A percentile compares a stretch with the other conserved stretches of the same genome.
These are phyloP conservation scores for Eucalyptus grandis DNA, from an alignment of 345 rosid species.

Conservation along the genomic window DNA sequence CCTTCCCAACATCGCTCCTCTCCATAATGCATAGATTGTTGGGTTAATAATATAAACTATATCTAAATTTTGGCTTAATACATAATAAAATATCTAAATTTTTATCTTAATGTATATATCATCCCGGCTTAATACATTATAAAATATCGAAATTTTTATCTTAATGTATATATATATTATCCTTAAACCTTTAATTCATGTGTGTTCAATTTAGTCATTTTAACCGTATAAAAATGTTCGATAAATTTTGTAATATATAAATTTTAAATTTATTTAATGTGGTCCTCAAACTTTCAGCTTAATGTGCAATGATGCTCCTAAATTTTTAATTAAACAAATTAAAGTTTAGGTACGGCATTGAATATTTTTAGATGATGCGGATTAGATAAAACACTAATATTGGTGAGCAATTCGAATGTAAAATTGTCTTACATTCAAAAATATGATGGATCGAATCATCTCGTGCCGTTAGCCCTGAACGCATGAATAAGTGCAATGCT, in stretches of 20 bases:
- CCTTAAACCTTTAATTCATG: no score
- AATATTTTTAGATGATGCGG: accelerated
- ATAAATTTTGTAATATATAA: no score
- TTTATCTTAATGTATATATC: no score
- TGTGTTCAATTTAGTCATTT: no score
- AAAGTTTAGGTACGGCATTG: accelerated
- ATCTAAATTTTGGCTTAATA: no score
- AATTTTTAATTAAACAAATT: not conserved
- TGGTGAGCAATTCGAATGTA: accelerated
- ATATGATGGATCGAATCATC: not conserved
- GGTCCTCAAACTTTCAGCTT: accelerated
- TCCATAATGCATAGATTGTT: not conserved
- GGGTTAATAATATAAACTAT: not conserved
- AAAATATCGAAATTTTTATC: not conserved
- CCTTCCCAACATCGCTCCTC: not conserved
- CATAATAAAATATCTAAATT: not conserved
- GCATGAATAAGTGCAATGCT: not conserved
- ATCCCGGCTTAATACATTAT: no score
- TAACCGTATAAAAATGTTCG: no score
- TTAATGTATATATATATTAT: no score
- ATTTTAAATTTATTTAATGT: accelerated
- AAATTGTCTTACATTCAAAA: not conserved
- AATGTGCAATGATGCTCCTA: accelerated
- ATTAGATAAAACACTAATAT: not conserved
- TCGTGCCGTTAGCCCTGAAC: accelerated